Conservation (phyloP, 768 basidiomycete genomes). For the Leccinellum albellum region DNA sequence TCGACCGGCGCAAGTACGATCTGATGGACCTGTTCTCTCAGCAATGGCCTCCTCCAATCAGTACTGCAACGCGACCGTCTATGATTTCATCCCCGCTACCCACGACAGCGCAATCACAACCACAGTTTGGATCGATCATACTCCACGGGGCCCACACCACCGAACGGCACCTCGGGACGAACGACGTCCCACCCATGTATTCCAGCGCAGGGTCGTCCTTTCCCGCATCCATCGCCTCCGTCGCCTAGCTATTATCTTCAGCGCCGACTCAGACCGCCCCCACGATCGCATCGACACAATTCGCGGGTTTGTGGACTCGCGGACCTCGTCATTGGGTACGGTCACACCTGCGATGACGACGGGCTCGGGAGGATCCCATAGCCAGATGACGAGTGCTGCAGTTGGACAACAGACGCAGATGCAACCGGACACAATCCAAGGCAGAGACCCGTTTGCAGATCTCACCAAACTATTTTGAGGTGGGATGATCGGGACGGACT, state of each 20-base stretch:
- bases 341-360: slow-evolving; percentile 11
- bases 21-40: slow-evolving; percentile 57
- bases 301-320: slow-evolving; percentile 3
- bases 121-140: slow-evolving; percentile 39
- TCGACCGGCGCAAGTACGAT: slow-evolving; percentile 37
- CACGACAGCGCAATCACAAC: slow-evolving; percentile 15
- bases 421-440: slow-evolving; percentile 27
- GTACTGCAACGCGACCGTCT: slow-evolving; percentile 28
- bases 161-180: slow-evolving; percentile 10
- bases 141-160: slow-evolving; percentile 37
- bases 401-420: slow-evolving; percentile 21
- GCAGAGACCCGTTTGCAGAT: slow-evolving; percentile 84
- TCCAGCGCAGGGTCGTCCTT: slow-evolving; percentile 2
- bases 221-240: slow-evolving; percentile 4
- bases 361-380: slow-evolving; percentile 1
- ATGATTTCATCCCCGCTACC: slow-evolving; percentile 15
- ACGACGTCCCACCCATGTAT: slow-evolving; percentile 14
- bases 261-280: not conserved
- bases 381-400: slow-evolving; percentile 1
- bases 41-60: slow-evolving; percentile 20
- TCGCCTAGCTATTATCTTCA: slow-evolving; percentile 3
- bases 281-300: slow-evolving; percentile 3
- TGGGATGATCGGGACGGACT: not conserved
- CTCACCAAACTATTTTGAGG: slow-evolving; percentile 68
- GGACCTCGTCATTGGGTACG: slow-evolving; percentile 9